Evolutionary conservation across 169 alveolate species (phyloP).

Genomic region (Plasmodium fragile): DNA sequence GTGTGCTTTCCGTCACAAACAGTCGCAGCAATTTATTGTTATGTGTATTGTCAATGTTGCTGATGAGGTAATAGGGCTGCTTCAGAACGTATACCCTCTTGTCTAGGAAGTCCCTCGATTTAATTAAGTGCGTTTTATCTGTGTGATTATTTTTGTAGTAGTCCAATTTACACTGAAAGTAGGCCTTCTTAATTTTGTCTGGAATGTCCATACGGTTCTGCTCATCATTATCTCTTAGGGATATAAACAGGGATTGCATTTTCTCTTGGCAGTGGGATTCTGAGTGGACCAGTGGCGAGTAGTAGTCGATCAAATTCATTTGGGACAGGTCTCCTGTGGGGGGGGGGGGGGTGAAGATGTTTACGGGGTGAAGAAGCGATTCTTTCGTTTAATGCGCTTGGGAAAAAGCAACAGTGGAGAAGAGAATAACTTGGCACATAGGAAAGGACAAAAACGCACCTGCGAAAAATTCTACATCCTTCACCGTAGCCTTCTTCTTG

Average conservation of each 20-base stretch:
- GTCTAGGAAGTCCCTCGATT: slow-evolving; percentile 20
- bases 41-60: slow-evolving; percentile 5
- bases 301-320: slow-evolving; percentile 21
- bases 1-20: slow-evolving; percentile 29
- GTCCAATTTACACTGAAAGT: slow-evolving; percentile 39
- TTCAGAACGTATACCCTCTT: slow-evolving; percentile 28
- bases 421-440: background rate
- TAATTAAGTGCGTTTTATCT: slow-evolving; percentile 25
- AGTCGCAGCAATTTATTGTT: slow-evolving; percentile 1
- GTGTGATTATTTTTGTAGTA: slow-evolving; percentile 31
- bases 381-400: background rate
- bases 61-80: slow-evolving; percentile 53
- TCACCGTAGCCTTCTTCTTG: slow-evolving; percentile 8
- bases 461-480: slow-evolving; percentile 36
- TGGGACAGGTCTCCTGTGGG: slow-evolving; percentile 12
- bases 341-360: background rate
- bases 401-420: background rate
- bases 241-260: slow-evolving; percentile 18
- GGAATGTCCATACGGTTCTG: slow-evolving; percentile 47
- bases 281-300: slow-evolving; percentile 47
- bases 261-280: slow-evolving; percentile 32
- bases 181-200: slow-evolving; percentile 16
- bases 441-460: background rate
- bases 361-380: background rate
- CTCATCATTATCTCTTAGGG: slow-evolving; percentile 21